These are phyloP conservation scores for Phytopythium aichiense DNA, from an alignment of 352 stramenopile species.

Conservation along the genomic window DNA sequence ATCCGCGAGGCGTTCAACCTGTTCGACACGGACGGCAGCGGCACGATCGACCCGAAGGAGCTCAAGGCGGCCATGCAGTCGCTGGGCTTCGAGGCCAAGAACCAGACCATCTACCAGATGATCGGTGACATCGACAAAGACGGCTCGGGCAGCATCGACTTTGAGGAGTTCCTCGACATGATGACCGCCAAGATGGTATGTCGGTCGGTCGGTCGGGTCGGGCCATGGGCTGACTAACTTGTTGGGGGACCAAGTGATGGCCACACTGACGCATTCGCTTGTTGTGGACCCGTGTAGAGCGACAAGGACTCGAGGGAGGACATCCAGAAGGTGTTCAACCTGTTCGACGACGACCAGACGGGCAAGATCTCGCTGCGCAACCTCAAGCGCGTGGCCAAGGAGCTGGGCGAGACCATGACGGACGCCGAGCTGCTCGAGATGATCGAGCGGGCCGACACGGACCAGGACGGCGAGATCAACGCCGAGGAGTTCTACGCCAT, in stretches of 20 bases:
- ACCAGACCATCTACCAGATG: constrained; percentile 98
- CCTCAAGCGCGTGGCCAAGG: constrained; percentile 96
- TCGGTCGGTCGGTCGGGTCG: not conserved
- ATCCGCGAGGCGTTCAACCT: constrained; percentile 97
- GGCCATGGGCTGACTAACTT: no score
- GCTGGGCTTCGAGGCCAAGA: constrained; percentile 96
- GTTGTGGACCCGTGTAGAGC: constrained; percentile 39
- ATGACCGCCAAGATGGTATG: constrained; percentile 94
- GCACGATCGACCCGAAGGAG: constrained; percentile 97
- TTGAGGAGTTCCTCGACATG: constrained; percentile 97
- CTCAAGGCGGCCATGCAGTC: constrained; percentile 96
- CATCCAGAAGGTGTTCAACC: constrained; percentile 95
- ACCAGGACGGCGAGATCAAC: constrained; percentile 96
- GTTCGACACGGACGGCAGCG: constrained; percentile 96
- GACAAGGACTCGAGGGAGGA: constrained; percentile 96
- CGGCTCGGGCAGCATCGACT: constrained; percentile 94
- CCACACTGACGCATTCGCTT: no score
- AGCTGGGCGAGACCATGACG: constrained; percentile 99
- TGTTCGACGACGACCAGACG: constrained; percentile 98
- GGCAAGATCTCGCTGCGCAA: constrained; percentile 97
- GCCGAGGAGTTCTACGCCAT: constrained; percentile 98
- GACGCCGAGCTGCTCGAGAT: constrained; percentile 99
- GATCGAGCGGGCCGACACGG: constrained; percentile 96
- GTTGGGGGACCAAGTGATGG: no score
- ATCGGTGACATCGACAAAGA: constrained; percentile 97